A percentile compares a stretch with the other conserved stretches of the same genome.
Conservation (phyloP, 768 basidiomycete genomes). For the Boletus patriciae region DNA sequence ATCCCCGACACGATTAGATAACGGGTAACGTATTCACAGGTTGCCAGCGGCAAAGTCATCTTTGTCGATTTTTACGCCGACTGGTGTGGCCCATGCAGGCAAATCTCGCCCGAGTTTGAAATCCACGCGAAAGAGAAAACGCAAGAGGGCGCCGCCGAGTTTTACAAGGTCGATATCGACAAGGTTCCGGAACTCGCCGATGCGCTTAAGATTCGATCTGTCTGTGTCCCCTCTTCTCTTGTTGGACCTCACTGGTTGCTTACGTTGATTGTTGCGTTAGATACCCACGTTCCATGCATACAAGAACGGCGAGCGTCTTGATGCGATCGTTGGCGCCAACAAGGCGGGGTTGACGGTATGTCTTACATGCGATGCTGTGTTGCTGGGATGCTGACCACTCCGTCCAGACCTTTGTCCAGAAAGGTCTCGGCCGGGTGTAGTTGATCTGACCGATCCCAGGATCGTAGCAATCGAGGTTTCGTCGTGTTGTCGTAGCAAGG, state of each 20-base stretch:
- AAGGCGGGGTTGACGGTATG: conserved; percentile 3
- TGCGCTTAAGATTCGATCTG: conserved; percentile 54
- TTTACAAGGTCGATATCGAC: conserved; percentile 77
- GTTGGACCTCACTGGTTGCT: background rate
- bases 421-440: background rate
- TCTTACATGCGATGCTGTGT: background rate
- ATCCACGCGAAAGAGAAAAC: background rate
- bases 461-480: background rate
- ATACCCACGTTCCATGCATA: conserved; percentile 21
- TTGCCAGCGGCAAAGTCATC: background rate
- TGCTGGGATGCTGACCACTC: background rate
- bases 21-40: background rate
- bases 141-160: conserved; percentile 38
- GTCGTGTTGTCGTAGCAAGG: background rate
- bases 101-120: conserved; percentile 19
- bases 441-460: too few relatives aligned
- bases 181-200: conserved; percentile 44
- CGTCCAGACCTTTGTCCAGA: background rate
- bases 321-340: background rate
- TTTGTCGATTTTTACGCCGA: conserved; percentile 21
- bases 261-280: background rate
- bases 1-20: background rate
- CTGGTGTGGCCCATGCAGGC: conserved; percentile 20
- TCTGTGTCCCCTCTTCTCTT: conserved; percentile 30
- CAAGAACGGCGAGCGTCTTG: background rate